Evolutionary conservation across 148 eudicot species (phyloP), one percentile per base, ranked within the genome.

Genomic region (Amaranthus palmeri): DNA sequence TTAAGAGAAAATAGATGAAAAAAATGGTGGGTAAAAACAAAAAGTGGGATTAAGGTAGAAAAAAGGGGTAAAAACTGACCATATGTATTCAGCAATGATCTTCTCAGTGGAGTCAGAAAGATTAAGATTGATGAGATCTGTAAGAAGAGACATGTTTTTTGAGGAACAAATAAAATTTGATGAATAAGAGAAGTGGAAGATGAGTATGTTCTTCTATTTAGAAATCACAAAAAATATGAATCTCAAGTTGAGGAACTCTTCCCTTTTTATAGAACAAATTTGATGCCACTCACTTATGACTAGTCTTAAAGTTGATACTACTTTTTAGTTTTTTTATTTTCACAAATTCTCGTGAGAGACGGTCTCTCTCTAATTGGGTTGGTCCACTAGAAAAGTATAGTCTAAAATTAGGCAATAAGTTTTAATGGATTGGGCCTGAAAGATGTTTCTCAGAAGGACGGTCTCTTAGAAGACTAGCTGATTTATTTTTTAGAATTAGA

Each of bases 21-120:
- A 10, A 65, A 8, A 42, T 54, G 53, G 63, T 42, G 64, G 61
- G 69, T 41, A 70, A 25, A 43, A 45, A 8, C 41, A 3, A 58
- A 63, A 64, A 36, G 0, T 4, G 40, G 4, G 14, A 25, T 2
- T 12, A 61, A 49, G 25, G 12, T 4, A 48, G 17, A 8, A 5
- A 44, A 4, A 36, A 8, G 1, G n/a, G 54, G 13, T 4, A 4
- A 53, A 67, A 10, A 67, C 48, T 45, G 53, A 89, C 93, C 93
- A 89, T 76, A 89, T 80, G 77, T 89, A 89, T 49, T 89, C 93
- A 44, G 88, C 87, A 55, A 87, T 89, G 58, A 79, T 48, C 76
- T 89, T 86, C 61, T 85, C 84, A 55, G 93, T 77, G 59, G 48
- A 5, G 6, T 80, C 87, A 7, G 90, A 78, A 49, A 89, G 82